These are phyloP conservation scores for Dactylonectria macrodidyma DNA, from an alignment of 2,329 filamentous ascomycete species.

Conservation along the genomic window DNA sequence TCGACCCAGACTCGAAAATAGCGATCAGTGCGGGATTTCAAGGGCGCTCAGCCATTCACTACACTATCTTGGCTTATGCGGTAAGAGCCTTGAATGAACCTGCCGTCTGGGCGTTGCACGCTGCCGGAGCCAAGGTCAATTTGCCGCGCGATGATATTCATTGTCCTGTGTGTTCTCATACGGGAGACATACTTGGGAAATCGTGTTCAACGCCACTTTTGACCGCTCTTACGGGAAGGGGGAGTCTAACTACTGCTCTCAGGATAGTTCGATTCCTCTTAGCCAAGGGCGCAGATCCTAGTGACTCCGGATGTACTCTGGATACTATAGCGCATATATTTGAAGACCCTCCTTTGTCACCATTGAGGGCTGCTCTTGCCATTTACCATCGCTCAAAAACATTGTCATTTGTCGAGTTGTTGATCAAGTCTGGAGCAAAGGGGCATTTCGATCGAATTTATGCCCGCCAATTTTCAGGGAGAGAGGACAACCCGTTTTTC, in stretches of 20 bases:
- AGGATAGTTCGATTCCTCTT: constrained; percentile 12
- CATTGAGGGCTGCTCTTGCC: not conserved
- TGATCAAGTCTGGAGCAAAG: not conserved
- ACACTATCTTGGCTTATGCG: not conserved
- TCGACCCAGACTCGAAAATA: not conserved
- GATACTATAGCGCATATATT: too few relatives aligned
- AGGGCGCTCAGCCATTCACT: not conserved
- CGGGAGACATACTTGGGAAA: not conserved
- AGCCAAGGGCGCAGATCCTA: constrained; percentile 14
- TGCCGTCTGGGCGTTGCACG: constrained; percentile 9
- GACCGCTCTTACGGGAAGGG: not conserved
- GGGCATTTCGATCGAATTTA: not conserved
- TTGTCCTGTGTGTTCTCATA: constrained; percentile 2
- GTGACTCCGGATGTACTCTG: not conserved
- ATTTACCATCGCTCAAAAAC: not conserved
- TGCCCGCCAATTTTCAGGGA: not conserved
- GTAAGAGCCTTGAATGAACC: constrained; percentile 1
- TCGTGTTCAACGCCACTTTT: constrained; percentile 6
- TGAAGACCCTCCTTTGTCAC: not conserved
- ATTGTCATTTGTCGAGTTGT: not conserved
- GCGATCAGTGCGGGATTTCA: too few relatives aligned
- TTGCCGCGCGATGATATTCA: not conserved
- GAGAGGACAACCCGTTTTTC: not conserved
- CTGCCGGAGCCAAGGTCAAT: constrained; percentile 12
- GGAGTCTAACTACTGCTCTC: not conserved